phyloP scores from a whole-genome alignment of 805 yeast genomes.

The Pichia thaimueangensis region DNA sequence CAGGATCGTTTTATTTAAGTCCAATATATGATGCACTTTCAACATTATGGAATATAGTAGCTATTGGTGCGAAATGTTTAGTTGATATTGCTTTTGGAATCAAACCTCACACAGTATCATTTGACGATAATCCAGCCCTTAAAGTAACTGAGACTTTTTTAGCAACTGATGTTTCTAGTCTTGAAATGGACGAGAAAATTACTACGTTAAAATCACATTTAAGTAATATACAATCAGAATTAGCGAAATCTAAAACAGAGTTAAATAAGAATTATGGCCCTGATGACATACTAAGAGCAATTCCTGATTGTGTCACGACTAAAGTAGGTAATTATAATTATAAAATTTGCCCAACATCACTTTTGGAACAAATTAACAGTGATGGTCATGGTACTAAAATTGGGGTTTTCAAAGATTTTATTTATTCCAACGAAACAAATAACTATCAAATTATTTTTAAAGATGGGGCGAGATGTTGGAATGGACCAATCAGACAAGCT shows the following conservation, averaged over 20 bases:
- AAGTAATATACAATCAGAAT: conserved; percentile 17
- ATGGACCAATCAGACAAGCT: conserved; percentile 81
- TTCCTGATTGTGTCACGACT: conserved; percentile 37
- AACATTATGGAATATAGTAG: not conserved
- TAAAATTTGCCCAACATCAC: conserved; percentile 50
- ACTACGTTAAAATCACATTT: conserved; percentile 27
- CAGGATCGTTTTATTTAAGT: not conserved
- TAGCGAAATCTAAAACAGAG: conserved; percentile 10
- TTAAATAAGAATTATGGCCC: conserved; percentile 44
- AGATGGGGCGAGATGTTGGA: conserved; percentile 84
- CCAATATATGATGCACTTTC: too few species aligned
- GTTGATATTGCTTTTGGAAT: conserved; percentile 22
- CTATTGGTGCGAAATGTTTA: conserved; percentile 4
- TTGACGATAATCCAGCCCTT: too few species aligned
- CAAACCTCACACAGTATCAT: not conserved
- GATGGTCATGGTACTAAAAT: conserved; percentile 42
- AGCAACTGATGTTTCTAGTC: not conserved
- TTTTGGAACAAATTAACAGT: conserved; percentile 48
- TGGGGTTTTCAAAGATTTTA: conserved; percentile 35
- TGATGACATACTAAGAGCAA: conserved; percentile 56
- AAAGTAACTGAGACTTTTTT: not conserved
- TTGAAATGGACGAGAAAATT: conserved; percentile 5
- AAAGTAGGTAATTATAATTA: conserved; percentile 68
- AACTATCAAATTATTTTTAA: conserved; percentile 32
- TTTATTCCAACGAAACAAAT: conserved; percentile 12